Evolutionary conservation across 352 stramenopile species (phyloP), one percentile per base, ranked within the genome.

Genomic region (Pythium insidiosum): DNA sequence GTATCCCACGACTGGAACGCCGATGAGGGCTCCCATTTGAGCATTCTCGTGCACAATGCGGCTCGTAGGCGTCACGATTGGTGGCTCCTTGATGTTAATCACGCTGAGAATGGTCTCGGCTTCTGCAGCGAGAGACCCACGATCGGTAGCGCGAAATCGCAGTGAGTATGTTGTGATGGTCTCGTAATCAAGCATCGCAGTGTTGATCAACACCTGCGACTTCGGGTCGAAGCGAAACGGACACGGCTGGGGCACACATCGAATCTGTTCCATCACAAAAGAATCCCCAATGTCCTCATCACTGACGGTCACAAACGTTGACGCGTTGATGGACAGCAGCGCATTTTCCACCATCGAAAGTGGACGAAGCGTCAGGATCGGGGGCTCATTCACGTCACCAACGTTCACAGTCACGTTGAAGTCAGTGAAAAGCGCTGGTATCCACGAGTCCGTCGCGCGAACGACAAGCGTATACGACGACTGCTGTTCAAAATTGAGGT

Each of bases 81-180:
- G 65, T 15, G 42, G 21, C 18, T 75, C 65, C 21, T 75, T 75
- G n/a, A 63, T 51, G 36, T 74, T 60, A 4, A 55, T n/a, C 11
- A 74, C 43, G 11, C 41, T 62, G 38, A 74, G 33, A 21, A 38
- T 61, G 21, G 68, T 61, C 1, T 30, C 30, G 7, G 63, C 21
- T 11, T 7, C 5, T 13, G 22, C n/a, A 6, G n/a, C n/a, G 1
- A 43, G 37, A 6, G 6, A 24, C 6, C 37, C 37, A 43, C 18
- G 16, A 20, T 46, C 39, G 10, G 15, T 31, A 16, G 39, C 39
- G 15, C 24, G 9, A 31, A 46, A 46, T 6, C 18, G 9, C 9
- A 33, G 28, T 15, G 28, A 13, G 28, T 33, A 33, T 15, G 28
- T 15, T 33, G 28, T 9, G 9, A 33, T 15, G 15, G 28, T 33